Evolutionary conservation across 805 yeast genomes (phyloP).

Genomic region (Komagataella phaffii): DNA sequence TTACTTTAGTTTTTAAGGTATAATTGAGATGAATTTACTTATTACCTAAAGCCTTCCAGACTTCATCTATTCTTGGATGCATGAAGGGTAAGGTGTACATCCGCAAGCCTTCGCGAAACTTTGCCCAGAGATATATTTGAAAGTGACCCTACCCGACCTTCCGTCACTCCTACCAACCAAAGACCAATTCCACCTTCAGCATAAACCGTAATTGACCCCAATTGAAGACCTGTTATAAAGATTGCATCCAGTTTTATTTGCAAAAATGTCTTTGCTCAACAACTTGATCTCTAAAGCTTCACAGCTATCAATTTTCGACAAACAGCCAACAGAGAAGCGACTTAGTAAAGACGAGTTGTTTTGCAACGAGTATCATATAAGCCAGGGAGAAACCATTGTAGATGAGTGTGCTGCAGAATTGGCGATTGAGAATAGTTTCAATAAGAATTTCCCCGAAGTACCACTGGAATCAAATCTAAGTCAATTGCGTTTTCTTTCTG

Average conservation of each 20-base stretch:
- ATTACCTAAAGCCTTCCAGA: background rate
- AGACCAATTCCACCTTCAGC: background rate
- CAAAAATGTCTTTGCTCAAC: conserved; percentile 36
- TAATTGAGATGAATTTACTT: background rate
- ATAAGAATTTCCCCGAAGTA: background rate
- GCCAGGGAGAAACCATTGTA: conserved; percentile 52
- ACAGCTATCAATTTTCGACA: conserved; percentile 29
- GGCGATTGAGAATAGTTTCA: conserved; percentile 14
- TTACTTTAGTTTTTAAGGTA: background rate
- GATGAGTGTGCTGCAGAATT: conserved; percentile 61
- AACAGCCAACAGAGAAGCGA: conserved; percentile 21
- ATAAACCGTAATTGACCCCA: background rate
- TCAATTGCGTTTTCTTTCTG: conserved; percentile 23
- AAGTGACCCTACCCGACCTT: background rate
- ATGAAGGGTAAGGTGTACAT: background rate
- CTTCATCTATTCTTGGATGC: background rate
- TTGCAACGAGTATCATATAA: conserved; percentile 54
- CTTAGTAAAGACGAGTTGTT: conserved; percentile 60
- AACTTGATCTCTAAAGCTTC: conserved; percentile 32
- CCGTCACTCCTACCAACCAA: background rate
- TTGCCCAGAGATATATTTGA: background rate
- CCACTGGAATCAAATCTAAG: conserved; percentile 1
- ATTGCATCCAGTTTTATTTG: background rate
- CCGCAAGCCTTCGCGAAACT: background rate
- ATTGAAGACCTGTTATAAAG: background rate